phyloP scores from a whole-genome alignment of 768 basidiomycete genomes.

The Lentinula detonsa region DNA sequence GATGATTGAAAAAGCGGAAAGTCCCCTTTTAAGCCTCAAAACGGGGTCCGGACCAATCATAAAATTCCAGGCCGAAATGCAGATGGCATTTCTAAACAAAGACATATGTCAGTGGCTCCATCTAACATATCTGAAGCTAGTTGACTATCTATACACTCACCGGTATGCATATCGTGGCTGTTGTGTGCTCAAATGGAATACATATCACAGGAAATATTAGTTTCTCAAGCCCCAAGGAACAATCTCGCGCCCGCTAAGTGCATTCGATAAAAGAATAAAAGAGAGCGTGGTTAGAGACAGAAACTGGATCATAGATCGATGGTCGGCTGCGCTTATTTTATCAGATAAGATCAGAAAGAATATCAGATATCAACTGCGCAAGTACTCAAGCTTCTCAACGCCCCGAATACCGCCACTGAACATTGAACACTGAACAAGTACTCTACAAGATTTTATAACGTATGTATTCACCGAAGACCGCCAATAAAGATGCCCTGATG shows the following conservation, averaged over 20 bases:
- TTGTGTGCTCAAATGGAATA: not conserved
- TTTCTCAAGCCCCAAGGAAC: not conserved
- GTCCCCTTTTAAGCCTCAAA: not conserved
- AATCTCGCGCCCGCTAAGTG: not conserved
- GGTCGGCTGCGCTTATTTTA: not conserved
- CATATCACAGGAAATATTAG: not conserved
- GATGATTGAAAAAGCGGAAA: not conserved
- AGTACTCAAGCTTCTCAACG: not conserved
- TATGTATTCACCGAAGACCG: not conserved
- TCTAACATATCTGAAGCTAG: not conserved
- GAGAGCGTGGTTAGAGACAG: not conserved
- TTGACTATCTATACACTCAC: not conserved
- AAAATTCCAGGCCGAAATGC: not conserved
- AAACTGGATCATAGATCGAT: not conserved
- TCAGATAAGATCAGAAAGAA: not conserved
- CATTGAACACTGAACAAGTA: too few species aligned
- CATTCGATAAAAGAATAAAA: not conserved
- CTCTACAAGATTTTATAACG: too few species aligned
- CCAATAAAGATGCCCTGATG: not conserved
- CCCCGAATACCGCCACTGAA: too few species aligned
- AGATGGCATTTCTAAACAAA: not conserved
- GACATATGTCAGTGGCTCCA: not conserved
- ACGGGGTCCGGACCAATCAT: slow-evolving; percentile 2
- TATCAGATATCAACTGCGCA: not conserved
- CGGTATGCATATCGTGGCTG: not conserved